Evolutionary conservation across 306 rosid species (phyloP), one percentile per base, ranked within the genome.

Genomic region (Geum urbanum): DNA sequence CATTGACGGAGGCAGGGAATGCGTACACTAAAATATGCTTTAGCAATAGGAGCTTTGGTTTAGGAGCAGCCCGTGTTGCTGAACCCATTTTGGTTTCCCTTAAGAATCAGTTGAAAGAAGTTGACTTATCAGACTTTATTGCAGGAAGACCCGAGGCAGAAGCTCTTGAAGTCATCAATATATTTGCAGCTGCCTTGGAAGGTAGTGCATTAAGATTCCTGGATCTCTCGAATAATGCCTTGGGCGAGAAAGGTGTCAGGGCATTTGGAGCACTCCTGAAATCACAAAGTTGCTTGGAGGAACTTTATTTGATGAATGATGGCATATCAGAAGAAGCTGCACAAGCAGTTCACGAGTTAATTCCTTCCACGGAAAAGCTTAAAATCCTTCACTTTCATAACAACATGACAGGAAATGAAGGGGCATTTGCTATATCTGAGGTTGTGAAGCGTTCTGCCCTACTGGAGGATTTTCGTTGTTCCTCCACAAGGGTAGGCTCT

Each of bases 261-360:
- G 96, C 98, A 64, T 90, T 92, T 79, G 86, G 82, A 70, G 85
- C 92, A 59, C 92, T 92, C 40, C 79, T 88, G 76, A 86, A 84
- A 81, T 92, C 98, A 6, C 96, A 92, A 72, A 55, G 76, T 43
- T 78, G 74, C 80, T 80, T 92, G 80, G 92, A 90, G 80, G 91
- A 88, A 77, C 96, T 90, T 68, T 92, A 86, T 81, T 73, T 90
- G 81, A 88, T 92, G 78, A 92, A 86, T 76, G 89, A 85, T 73
- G 98, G 98, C 41, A 90, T 92, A 75, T 92, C 96, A 6, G 80
- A 85, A 84, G 96, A 89, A 77, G 98, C 96, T 74, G 96, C 98
- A 55, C 81, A 39, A 76, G 96, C 92, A 7, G 85, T 90, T 66
- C 73, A 77, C 69, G 96, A 90, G 78, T 76, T 92, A 82, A 82